These are phyloP conservation scores for Rhodotorula sp. DNA, from an alignment of 1,284 basidiomycete genomes.

Conservation along the genomic window DNA sequence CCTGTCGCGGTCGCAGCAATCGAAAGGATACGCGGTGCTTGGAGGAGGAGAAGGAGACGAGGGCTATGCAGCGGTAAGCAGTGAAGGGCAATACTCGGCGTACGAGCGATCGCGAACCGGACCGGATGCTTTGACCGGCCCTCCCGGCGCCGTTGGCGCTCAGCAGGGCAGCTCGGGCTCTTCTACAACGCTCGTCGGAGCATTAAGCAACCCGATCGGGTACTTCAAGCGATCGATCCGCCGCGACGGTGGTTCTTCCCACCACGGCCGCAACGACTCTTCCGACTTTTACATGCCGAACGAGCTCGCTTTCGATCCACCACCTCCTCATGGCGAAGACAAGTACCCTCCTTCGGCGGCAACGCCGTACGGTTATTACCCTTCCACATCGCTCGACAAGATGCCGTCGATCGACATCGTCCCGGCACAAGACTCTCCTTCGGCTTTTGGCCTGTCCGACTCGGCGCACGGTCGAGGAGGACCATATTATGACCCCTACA, in stretches of 20 bases:
- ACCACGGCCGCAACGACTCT: background rate
- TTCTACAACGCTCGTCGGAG: constrained; percentile 3
- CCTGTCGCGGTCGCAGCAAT: constrained; percentile 2
- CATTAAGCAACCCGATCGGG: constrained; percentile 15
- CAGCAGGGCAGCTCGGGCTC: background rate
- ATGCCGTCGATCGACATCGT: constrained; percentile 32
- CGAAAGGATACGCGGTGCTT: constrained; percentile 26
- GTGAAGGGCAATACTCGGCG: constrained; percentile 7
- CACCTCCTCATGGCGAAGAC: constrained; percentile 7
- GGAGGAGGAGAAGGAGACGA: constrained; percentile 16
- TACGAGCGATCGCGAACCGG: background rate
- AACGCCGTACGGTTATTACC: background rate
- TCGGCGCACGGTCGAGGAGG: no score
- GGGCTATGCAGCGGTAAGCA: constrained; percentile 1
- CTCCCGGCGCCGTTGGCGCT: background rate
- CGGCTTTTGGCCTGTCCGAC: background rate
- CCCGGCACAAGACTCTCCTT: constrained; percentile 2
- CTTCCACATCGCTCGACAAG: constrained; percentile 9
- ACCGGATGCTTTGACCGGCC: background rate
- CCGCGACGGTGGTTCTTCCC: background rate
- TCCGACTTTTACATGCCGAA: constrained; percentile 24
- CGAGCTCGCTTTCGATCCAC: constrained; percentile 28
- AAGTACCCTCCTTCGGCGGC: constrained; percentile 4
- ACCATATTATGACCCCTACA: background rate
- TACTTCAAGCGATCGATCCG: constrained; percentile 14